Percentiles rank a stretch among this genome's conserved stretches.
Evolutionary conservation across 2,329 filamentous ascomycete genomes (phyloP).

Genomic region (Chaetomium sp.): DNA sequence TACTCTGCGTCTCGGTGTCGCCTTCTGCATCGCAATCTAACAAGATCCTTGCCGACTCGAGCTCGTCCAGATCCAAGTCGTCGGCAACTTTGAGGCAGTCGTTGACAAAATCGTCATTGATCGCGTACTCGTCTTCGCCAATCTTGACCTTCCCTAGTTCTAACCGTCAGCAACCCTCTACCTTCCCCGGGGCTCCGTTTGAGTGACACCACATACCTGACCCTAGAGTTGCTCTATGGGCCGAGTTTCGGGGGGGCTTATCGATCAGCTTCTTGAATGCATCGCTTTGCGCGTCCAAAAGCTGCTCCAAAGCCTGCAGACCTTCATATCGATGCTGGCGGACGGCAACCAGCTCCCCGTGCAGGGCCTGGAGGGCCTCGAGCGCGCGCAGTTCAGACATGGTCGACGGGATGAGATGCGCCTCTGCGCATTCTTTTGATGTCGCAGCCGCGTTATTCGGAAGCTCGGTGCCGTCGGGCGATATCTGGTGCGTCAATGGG

Average conservation of each 20-base stretch:
- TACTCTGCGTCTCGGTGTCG: slow-evolving; percentile 68
- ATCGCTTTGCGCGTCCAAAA: slow-evolving; percentile 66
- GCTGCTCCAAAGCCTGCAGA: slow-evolving; percentile 69
- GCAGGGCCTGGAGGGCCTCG: slow-evolving; percentile 78
- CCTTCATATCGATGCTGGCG: slow-evolving; percentile 65
- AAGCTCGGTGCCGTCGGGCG: not conserved
- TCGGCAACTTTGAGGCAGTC: slow-evolving; percentile 80
- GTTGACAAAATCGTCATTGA: slow-evolving; percentile 89
- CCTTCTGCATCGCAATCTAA: slow-evolving; percentile 72
- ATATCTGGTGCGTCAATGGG: not conserved
- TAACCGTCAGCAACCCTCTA: slow-evolving; percentile 2
- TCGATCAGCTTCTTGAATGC: slow-evolving; percentile 73
- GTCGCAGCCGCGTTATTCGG: slow-evolving; percentile 9
- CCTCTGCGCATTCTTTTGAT: slow-evolving; percentile 30
- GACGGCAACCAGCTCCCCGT: slow-evolving; percentile 79
- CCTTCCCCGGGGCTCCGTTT: not conserved
- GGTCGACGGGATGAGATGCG: slow-evolving; percentile 37
- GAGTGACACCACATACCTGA: slow-evolving; percentile 55
- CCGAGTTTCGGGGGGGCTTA: slow-evolving; percentile 72
- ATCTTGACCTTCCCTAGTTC: slow-evolving; percentile 72
- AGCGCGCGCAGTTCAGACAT: slow-evolving; percentile 77
- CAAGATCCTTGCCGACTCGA: slow-evolving; percentile 77
- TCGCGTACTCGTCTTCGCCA: slow-evolving; percentile 70
- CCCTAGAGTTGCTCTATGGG: slow-evolving; percentile 71
- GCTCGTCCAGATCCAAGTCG: slow-evolving; percentile 85